Evolutionary conservation across 1,284 basidiomycete species (phyloP), one percentile per base, ranked within the genome.

Genomic region (Tylopilus sp.): DNA sequence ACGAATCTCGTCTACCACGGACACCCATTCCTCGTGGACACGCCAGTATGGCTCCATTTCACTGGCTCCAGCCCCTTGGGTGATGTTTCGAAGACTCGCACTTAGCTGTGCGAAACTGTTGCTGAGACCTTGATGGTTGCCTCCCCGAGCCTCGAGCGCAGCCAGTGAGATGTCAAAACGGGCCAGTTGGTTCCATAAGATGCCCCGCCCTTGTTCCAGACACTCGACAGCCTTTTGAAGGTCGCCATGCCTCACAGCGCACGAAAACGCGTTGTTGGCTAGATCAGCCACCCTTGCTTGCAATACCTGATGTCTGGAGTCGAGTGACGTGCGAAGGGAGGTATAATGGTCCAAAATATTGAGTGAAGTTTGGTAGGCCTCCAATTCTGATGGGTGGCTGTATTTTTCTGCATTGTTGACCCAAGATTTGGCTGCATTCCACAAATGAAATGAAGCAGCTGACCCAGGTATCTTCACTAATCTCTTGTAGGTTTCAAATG

Each of bases 1-100:
- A 15, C 69, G 66, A 49, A 77, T 72, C 24, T 68, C 32, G 4
- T 64, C 47, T n/a, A 78, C 59, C 36, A 70, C 52, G 16, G 12
- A 38, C 12, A 57, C 13, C 24, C 57, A 57, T n/a, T 49, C 44
- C 19, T 49, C 29, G 19, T n/a, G 41, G 3, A 49, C 44, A 29
- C 32, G 41, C 44, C 29, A 57, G 22, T 49, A 58, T 49, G 57
- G 44, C 9, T 58, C 57, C 12, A 6, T 49, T 19, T 19, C 57
- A 18, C 16, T 15, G 3, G 44, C 44, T 33, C 9, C 44, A 16
- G 12, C n/a, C 29, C 57, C 44, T 19, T 58, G 41, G 19, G 57
- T 44, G n/a, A 33, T 29, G 16, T 58, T 6, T 32, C 33, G 32
- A 29, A 49, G 57, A 19, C 22, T 44, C 33, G 39, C 12, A 9